Percentiles rank a stretch among this genome's conserved stretches.
Conservation (phyloP, 2,329 filamentous ascomycete species). For the Aspergillus sclerotialis region DNA sequence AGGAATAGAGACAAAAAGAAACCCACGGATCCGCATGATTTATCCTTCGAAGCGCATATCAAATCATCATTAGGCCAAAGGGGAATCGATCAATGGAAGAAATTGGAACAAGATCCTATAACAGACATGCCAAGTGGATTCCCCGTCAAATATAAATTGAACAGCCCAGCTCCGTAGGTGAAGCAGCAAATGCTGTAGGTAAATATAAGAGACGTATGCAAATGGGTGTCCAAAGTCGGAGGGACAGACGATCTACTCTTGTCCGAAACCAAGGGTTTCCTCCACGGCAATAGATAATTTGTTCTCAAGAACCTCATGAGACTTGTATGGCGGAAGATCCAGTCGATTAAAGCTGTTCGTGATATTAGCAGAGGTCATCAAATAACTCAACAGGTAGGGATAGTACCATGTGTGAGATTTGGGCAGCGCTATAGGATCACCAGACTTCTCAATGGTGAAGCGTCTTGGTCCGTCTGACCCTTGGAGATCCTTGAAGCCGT, state of each 20-base stretch:
- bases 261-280: constrained; percentile 97
- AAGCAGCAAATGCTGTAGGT: no score
- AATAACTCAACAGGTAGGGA: constrained; percentile 27
- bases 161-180: no score
- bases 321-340: constrained; percentile 90
- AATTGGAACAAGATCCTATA: no score
- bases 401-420: constrained; percentile 98
- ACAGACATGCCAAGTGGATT: no score
- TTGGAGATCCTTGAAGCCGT: constrained; percentile 98
- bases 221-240: constrained; percentile 5
- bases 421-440: constrained; percentile 80
- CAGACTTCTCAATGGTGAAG: constrained; percentile 97
- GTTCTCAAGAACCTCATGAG: constrained; percentile 70
- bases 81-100: no score
- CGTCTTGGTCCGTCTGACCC: constrained; percentile 90
- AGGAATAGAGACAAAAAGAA: no score
- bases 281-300: constrained; percentile 97
- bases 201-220: constrained; percentile 8
- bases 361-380: not conserved
- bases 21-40: no score
- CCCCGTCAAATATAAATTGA: no score
- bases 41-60: no score
- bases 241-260: no score
- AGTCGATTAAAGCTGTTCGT: constrained; percentile 84
- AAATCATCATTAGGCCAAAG: no score